Percentiles rank a stretch among this genome's conserved stretches.
Conservation (phyloP, 1,284 basidiomycete species). For the Omphalotus olearius region DNA sequence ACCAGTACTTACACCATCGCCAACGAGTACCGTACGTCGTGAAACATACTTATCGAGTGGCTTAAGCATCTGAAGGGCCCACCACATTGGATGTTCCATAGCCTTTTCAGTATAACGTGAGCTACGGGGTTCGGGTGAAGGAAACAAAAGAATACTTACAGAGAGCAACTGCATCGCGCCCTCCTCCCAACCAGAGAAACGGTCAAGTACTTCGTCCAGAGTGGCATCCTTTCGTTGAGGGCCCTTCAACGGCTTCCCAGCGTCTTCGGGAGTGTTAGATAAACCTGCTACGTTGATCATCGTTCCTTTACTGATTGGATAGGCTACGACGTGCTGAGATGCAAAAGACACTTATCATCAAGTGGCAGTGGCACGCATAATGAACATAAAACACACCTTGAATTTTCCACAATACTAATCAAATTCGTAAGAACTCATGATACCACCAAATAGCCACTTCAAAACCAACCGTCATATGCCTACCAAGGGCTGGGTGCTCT, state of each 20-base stretch:
- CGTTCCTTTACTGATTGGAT: constrained; percentile 36
- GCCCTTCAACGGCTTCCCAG: constrained; percentile 30
- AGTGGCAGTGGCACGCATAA: too few species aligned
- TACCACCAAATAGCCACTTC: not conserved
- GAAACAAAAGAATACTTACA: not conserved
- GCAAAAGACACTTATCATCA: not conserved
- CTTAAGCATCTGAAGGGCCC: constrained; percentile 20
- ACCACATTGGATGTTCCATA: constrained; percentile 12
- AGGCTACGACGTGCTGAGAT: constrained; percentile 38
- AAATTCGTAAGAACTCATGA: not conserved
- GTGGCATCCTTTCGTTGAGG: constrained; percentile 30
- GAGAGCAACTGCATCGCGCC: constrained; percentile 1
- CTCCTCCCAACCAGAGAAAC: constrained; percentile 7
- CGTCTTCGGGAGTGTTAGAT: constrained; percentile 26
- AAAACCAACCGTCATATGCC: constrained; percentile 1
- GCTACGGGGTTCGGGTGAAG: not conserved
- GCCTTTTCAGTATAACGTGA: not conserved
- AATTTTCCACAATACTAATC: constrained; percentile 9
- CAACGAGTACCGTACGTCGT: constrained; percentile 27
- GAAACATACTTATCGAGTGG: constrained; percentile 26
- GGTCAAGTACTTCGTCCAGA: constrained; percentile 8
- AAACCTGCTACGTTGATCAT: constrained; percentile 42
- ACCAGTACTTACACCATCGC: constrained; percentile 31
- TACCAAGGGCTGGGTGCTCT: not conserved
- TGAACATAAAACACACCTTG: not conserved